Conservation (phyloP, 352 stramenopile genomes). For the Pythium chondricola region DNA sequence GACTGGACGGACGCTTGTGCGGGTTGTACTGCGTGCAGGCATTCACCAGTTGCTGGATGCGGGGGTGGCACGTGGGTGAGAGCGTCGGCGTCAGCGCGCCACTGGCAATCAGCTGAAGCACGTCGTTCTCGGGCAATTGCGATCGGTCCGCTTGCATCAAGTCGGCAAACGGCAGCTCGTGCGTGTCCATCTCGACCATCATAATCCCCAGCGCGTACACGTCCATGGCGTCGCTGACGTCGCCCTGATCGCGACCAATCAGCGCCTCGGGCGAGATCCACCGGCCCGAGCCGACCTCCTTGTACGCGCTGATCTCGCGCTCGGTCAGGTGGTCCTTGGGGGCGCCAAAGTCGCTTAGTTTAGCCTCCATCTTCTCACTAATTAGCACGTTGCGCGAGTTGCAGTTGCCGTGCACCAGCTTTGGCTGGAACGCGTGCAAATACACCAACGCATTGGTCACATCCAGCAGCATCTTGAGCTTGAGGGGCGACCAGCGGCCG, state of each 20-base stretch:
- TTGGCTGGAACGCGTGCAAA: slow-evolving; percentile 55
- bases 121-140: slow-evolving; percentile 48
- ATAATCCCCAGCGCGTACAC: slow-evolving; percentile 69
- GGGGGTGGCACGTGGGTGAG: slow-evolving; percentile 37
- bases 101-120: slow-evolving; percentile 61
- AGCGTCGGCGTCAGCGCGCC: slow-evolving; percentile 51
- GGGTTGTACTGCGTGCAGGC: slow-evolving; percentile 27
- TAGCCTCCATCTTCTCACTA: slow-evolving; percentile 47
- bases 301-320: slow-evolving; percentile 57
- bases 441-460: slow-evolving; percentile 60
- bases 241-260: slow-evolving; percentile 39
- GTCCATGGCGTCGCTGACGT: slow-evolving; percentile 39
- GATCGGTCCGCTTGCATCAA: slow-evolving; percentile 54
- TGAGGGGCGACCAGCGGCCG: slow-evolving; percentile 42
- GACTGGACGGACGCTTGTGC: slow-evolving; percentile 24
- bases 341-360: slow-evolving; percentile 62
- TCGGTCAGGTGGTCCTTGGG: slow-evolving; percentile 46
- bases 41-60: slow-evolving; percentile 38
- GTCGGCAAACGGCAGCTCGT: slow-evolving; percentile 64
- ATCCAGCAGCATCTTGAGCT: slow-evolving; percentile 60
- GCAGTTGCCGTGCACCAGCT: slow-evolving; percentile 49
- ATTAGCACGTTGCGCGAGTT: slow-evolving; percentile 67
- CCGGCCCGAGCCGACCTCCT: slow-evolving; percentile 51
- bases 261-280: slow-evolving; percentile 71
- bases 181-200: slow-evolving; percentile 64